These are phyloP conservation scores for Leccinum uliginosum DNA, from an alignment of 768 basidiomycete species.

Conservation along the genomic window DNA sequence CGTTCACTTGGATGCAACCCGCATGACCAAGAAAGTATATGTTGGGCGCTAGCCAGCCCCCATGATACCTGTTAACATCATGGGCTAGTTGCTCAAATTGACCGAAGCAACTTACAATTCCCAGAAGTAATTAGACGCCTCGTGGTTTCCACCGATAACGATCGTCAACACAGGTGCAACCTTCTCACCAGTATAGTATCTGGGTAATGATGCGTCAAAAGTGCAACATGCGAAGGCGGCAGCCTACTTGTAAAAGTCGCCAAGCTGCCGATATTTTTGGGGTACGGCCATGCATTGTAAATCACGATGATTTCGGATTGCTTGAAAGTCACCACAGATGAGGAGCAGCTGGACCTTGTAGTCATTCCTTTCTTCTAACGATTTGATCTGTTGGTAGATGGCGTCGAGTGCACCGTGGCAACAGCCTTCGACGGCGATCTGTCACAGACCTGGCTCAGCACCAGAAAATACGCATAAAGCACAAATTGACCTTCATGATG, in stretches of 20 bases:
- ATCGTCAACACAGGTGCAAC: conserved; percentile 85
- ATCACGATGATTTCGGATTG: conserved; percentile 81
- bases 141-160: conserved; percentile 97
- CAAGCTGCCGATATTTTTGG: conserved; percentile 77
- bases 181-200: conserved; percentile 84
- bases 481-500: conserved; percentile 23
- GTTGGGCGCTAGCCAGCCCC: conserved; percentile 95
- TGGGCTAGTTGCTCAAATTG: background rate
- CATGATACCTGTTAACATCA: conserved; percentile 66
- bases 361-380: conserved; percentile 55
- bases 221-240: background rate
- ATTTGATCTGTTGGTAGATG: conserved; percentile 70
- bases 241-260: conserved; percentile 74
- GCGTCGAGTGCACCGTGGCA: conserved; percentile 91
- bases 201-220: conserved; percentile 24
- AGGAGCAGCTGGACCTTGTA: conserved; percentile 82
- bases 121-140: conserved; percentile 95
- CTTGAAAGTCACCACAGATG: conserved; percentile 96
- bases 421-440: conserved; percentile 93
- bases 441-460: conserved; percentile 4
- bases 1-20: conserved; percentile 84
- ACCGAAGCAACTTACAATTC: conserved; percentile 62
- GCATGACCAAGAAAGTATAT: conserved; percentile 95
- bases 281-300: conserved; percentile 90
- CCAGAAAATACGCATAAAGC: background rate